phyloP scores from a whole-genome alignment of 306 rosid species.

The Prunus mira region DNA sequence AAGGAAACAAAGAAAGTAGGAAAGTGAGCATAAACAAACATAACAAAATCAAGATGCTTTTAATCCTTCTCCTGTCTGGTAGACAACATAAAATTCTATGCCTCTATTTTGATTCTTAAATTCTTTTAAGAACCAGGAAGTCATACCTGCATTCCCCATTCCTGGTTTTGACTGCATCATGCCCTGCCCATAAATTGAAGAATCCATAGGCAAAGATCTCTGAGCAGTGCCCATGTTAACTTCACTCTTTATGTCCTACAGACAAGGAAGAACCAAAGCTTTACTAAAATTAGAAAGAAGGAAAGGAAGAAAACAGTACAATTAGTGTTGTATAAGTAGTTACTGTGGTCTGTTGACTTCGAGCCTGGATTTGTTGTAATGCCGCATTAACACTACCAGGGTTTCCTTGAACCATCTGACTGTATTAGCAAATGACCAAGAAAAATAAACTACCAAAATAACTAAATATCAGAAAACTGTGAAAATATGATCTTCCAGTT shows the following conservation, averaged over 20 bases:
- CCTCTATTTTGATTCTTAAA: background rate
- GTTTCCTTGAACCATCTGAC: slow-evolving; percentile 89
- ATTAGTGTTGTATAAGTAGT: slow-evolving; percentile 17
- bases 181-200: slow-evolving; percentile 79
- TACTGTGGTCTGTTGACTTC: slow-evolving; percentile 68
- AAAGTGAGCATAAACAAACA: background rate
- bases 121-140: background rate
- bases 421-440: slow-evolving; percentile 36
- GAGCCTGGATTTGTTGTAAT: slow-evolving; percentile 85
- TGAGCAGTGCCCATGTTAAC: slow-evolving; percentile 65
- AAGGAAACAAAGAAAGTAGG: background rate
- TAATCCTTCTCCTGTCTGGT: background rate
- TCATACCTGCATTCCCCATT: slow-evolving; percentile 67
- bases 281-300: slow-evolving; percentile 4
- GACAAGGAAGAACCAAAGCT: slow-evolving; percentile 16
- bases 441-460: slow-evolving; percentile 15
- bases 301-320: slow-evolving; percentile 11
- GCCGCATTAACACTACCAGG: slow-evolving; percentile 74
- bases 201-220: slow-evolving; percentile 81
- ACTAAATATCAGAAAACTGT: slow-evolving; percentile 14
- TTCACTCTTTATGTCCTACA: slow-evolving; percentile 69
- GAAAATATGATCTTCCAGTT: slow-evolving; percentile 21
- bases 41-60: background rate
- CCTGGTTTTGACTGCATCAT: slow-evolving; percentile 85
- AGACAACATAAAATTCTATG: background rate